These are phyloP conservation scores for Scleroderma citrinum DNA, from an alignment of 768 basidiomycete genomes.

Conservation along the genomic window DNA sequence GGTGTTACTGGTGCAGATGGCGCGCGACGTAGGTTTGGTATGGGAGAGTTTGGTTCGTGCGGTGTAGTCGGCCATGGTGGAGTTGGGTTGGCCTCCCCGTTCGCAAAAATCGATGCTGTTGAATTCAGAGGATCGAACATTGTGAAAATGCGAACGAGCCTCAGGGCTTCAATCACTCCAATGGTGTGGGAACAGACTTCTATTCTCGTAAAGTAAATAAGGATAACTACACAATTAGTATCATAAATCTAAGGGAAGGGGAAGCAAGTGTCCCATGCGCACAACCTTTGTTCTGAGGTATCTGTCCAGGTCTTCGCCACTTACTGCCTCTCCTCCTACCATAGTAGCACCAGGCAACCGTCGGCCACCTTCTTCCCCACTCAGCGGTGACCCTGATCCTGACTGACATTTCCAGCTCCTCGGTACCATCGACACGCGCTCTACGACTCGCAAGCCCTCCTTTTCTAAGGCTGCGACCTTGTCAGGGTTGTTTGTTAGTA, in stretches of 20 bases:
- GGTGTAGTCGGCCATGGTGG: slow-evolving; percentile 83
- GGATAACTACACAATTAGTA: not conserved
- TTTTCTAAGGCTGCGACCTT: slow-evolving; percentile 84
- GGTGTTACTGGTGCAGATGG: slow-evolving; percentile 43
- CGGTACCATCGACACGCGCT: slow-evolving; percentile 93
- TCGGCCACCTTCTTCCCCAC: slow-evolving; percentile 27
- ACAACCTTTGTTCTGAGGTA: slow-evolving; percentile 95
- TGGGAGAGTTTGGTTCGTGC: slow-evolving; percentile 61
- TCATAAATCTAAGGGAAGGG: slow-evolving; percentile 39
- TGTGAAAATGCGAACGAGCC: not conserved
- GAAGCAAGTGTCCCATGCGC: slow-evolving; percentile 93
- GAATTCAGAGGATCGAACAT: slow-evolving; percentile 76
- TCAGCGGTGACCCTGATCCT: slow-evolving; percentile 5
- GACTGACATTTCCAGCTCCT: slow-evolving; percentile 60
- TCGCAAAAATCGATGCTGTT: slow-evolving; percentile 48
- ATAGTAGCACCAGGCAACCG: slow-evolving; percentile 63
- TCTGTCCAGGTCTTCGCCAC: slow-evolving; percentile 86
- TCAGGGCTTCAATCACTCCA: not conserved
- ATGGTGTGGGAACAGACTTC: not conserved
- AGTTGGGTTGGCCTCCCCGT: slow-evolving; percentile 35
- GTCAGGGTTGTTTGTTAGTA: slow-evolving; percentile 97
- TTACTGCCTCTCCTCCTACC: slow-evolving; percentile 70
- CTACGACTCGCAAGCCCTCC: slow-evolving; percentile 73
- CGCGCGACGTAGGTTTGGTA: slow-evolving; percentile 65
- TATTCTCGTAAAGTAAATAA: not conserved